Evolutionary conservation across 306 rosid species (phyloP).

Genomic region (Medicago ruthenica): DNA sequence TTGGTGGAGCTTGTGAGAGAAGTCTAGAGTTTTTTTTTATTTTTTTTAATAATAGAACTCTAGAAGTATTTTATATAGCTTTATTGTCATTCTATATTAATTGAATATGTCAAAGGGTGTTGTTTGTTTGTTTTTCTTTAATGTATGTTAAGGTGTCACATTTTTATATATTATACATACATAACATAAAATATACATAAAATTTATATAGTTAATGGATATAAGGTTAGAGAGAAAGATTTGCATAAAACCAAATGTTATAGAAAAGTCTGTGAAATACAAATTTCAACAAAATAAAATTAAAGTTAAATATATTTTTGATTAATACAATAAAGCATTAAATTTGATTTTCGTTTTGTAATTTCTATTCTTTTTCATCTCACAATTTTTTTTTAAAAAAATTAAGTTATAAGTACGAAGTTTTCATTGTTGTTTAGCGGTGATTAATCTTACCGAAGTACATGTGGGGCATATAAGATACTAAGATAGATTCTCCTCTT

Average conservation of each 20-base stretch:
- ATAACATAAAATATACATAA: not conserved
- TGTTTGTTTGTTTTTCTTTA: slow-evolving; percentile 35
- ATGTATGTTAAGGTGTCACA: slow-evolving; percentile 55
- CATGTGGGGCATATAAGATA: too few species aligned
- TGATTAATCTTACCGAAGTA: too few species aligned
- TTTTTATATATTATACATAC: not conserved
- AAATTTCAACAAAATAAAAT: too few species aligned
- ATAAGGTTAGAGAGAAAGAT: not conserved
- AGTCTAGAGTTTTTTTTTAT: not conserved
- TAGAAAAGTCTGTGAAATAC: not conserved
- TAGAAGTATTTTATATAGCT: not conserved
- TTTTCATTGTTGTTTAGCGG: too few species aligned
- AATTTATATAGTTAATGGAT: not conserved
- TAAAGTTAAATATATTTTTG: too few species aligned
- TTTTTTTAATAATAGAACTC: not conserved
- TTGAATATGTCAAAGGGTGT: slow-evolving; percentile 47
- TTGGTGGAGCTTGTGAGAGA: slow-evolving; percentile 14
- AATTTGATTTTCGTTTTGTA: too few species aligned
- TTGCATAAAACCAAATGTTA: not conserved
- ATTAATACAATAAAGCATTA: too few species aligned
- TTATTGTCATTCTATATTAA: slow-evolving; percentile 34
- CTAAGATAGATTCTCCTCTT: too few species aligned
- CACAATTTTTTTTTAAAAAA: too few species aligned
- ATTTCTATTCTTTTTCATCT: too few species aligned
- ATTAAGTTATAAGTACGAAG: too few species aligned